Base-by-base conservation (phyloP, 306 rosid genomes). In the Ammopiptanthus mongolicus region DNA sequence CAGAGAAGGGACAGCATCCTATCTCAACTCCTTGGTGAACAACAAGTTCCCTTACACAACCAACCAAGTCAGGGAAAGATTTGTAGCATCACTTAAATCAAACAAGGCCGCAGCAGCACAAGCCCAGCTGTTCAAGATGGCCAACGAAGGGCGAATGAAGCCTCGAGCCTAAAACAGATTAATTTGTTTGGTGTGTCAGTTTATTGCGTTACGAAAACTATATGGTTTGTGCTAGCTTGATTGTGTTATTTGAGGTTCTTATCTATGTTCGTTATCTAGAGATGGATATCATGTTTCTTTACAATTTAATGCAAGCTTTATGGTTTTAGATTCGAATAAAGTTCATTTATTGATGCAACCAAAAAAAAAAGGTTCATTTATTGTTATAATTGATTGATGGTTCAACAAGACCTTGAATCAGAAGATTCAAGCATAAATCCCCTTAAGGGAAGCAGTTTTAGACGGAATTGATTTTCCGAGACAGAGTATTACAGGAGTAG, bases 1-100 rank as follows among this genome's bases (percentile, higher is more conserved):
- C 59, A 79, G 98, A 61, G 91, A 91, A 86, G 98, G 97, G 11
- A 86, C 97, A 3, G 96, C 98, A 46, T 81, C 97, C 0, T 86
- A 86, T 63, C 90, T 95, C 52, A 95, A 95, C 84, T 88, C 98
- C 8, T 69, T 95, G 81, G 91, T 88, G n/a, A 90, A 85, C 82
- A 48, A 75, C 86, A 86, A 47, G 56, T 95, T 95, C 87, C 89
- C 92, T 18, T 90, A 78, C 88, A 84, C 89, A 0, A 87, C 95
- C 75, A 76, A 64, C 50, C 95, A 95, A 86, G 97, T 95, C 29
- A 85, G 86, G 76, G 87, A 87, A 21, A 76, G 80, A 29, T 95
- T 95, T 77, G 80, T 80, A 13, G 68, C 88, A 1, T 87, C 95
- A 9, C 82, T 88, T 25, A 48, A 72, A 53, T 91, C 98, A 12